These are phyloP conservation scores for Peronospora farinosa DNA, from an alignment of 352 stramenopile species.

Conservation along the genomic window DNA sequence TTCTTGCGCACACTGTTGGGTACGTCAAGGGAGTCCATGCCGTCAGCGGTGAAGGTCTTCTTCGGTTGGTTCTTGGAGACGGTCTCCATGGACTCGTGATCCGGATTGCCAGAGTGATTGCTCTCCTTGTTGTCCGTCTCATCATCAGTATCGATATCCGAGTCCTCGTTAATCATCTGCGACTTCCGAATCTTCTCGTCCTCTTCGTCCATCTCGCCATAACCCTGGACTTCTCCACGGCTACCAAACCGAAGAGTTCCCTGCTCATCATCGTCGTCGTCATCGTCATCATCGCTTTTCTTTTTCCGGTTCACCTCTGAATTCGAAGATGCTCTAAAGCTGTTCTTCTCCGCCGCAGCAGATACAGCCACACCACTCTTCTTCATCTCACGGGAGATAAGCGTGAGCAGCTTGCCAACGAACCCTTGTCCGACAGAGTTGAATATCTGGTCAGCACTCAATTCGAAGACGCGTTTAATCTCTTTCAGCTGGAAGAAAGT, in stretches of 20 bases:
- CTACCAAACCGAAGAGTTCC: conserved; percentile 80
- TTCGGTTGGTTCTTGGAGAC: conserved; percentile 23
- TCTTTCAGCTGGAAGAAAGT: conserved; percentile 91
- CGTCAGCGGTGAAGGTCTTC: conserved; percentile 42
- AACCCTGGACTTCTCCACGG: conserved; percentile 74
- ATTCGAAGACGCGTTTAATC: conserved; percentile 93
- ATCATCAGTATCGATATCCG: conserved; percentile 54
- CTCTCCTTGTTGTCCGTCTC: conserved; percentile 37
- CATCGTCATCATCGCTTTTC: conserved; percentile 55
- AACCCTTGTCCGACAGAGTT: conserved; percentile 83
- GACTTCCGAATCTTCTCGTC: conserved; percentile 81
- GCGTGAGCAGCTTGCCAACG: conserved; percentile 87
- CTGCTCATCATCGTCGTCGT: conserved; percentile 88
- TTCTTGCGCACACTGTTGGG: conserved; percentile 78
- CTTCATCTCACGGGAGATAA: conserved; percentile 94
- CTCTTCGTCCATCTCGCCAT: conserved; percentile 92
- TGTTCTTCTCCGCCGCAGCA: conserved; percentile 45
- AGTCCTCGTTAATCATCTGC: conserved; percentile 52
- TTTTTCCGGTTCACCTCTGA: conserved; percentile 35
- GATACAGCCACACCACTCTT: conserved; percentile 69
- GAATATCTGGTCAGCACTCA: conserved; percentile 92
- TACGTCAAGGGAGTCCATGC: conserved; percentile 71
- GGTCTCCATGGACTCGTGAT: conserved; percentile 41
- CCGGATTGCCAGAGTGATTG: conserved; percentile 19
- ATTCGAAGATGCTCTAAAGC: conserved; percentile 22